Conservation (phyloP, 176 grass and related monocot genomes). For the Zizania latifolia region DNA sequence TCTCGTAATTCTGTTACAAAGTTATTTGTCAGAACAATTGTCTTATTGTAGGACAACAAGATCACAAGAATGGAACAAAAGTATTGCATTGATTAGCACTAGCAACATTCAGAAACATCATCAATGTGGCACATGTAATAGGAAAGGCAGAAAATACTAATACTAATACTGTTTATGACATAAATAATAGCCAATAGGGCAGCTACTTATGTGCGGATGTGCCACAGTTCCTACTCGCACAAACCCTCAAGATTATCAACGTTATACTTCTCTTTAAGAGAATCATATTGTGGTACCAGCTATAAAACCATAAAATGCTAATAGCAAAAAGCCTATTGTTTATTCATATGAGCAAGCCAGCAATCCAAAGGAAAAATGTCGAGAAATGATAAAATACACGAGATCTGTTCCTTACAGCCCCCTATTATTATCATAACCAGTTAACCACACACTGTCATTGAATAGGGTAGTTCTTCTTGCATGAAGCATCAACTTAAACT, state of each 20-base stretch:
- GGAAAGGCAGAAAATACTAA: not conserved
- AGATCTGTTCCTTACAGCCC: not conserved
- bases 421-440: not conserved
- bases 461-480: not conserved
- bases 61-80: not conserved
- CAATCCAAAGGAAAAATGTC: not conserved
- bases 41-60: not conserved
- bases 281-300: not conserved
- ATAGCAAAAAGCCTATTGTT: not conserved
- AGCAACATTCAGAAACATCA: not conserved
- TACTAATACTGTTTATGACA: not conserved
- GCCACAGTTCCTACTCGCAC: not conserved
- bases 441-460: not conserved
- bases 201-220: not conserved
- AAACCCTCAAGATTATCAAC: not conserved
- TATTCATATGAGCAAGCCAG: not conserved
- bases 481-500: not conserved
- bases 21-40: constrained; percentile 21
- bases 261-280: not conserved
- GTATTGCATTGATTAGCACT: not conserved
- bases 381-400: not conserved
- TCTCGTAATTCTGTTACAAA: constrained; percentile 61
- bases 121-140: not conserved
- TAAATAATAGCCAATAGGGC: not conserved
- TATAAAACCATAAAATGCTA: not conserved